Base-by-base conservation (phyloP, 805 yeast genomes). In the Hanseniaspora vineae region DNA sequence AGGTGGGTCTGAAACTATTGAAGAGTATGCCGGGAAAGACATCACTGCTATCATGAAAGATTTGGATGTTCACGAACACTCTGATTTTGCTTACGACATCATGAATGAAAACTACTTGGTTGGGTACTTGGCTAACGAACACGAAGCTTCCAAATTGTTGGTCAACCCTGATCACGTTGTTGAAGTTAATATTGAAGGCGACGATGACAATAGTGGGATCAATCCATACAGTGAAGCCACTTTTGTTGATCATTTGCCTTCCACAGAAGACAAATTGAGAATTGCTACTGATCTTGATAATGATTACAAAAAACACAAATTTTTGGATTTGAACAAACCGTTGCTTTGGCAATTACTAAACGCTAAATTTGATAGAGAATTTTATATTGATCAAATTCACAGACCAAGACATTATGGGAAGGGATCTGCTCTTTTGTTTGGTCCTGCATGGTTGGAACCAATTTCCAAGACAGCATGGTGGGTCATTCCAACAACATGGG, bases 381-480 rank as follows among this genome's bases (percentile, higher is more conserved):
- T 92, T 59, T 92, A 92, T 65, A 72, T 92, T 60, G 96, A 88
- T 62, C 97, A 92, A 67, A 92, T 92, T 42, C 98, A 92, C 66
- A 80, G 97, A 66, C 98, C 98, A 47, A 81, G 98, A 62, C 98
- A 92, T 66, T 92, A 89, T 62, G 97, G 97, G 54, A 81, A 88
- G 62, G 97, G 96, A 11, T 86, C 96, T 2, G 98, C 98, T 12
- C 96, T 89, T 6, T 64, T 92, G 47, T 92, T 92, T 65, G 98
- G 98, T 44, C 88, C 89, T 66, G 45, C 48, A 45, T 84, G 90
- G 65, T 69, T 92, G 51, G 98, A 92, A 67, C 97, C 97, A 4
- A 61, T 92, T 23, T 79, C 95, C 8, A 71, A 82, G 58, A 92
- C 98, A 2, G 82, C 97, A 12, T 92, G 97, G 97, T 92, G 80